Base-by-base conservation (phyloP, 106 monocot genomes). In the Dioscorea alata region DNA sequence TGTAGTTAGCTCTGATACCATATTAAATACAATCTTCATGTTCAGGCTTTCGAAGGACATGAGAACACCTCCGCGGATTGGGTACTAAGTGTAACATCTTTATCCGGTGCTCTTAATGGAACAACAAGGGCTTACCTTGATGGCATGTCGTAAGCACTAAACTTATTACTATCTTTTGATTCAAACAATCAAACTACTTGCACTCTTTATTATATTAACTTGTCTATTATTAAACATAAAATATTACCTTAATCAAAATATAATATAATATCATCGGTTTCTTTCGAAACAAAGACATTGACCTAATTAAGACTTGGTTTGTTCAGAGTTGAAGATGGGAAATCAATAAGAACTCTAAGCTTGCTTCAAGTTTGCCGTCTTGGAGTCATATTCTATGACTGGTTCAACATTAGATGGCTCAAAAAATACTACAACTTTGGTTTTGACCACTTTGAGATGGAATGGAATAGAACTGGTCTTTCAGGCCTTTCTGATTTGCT, bases 381-480 rank as follows among this genome's bases (percentile, higher is more conserved):
- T 8, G 95, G 86, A 28, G 83, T 77, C 8, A 88, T 84, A 4
- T 3, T 91, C 16, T 96, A 96, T 34, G 95, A 96, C 28, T 96
- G 91, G 88, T 69, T 91, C 4, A 81, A 96, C 76, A 78, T 89
- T 19, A 1, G 58, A 20, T 91, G 76, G 81, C 80, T 96, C 0
- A 96, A 96, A 69, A 88, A 84, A 68, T 96, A 96, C 71, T 96
- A 96, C 82, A 86, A 81, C 52, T 89, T 96, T 52, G 95, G 95
- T 6, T 96, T 96, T 50, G 95, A 96, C 76, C 95, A 96, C 69
- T 96, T 86, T 69, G 70, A 75, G 12, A 84, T 91, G 78, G 71
- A 64, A 20, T 91, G 85, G 85, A 74, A 69, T 23, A 82, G 84
- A 49, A 64, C 77, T 1, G 91, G 95, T 0, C 50, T 96, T 23